Conservation (phyloP, 257 asterid genomes). For the Plantago major region DNA sequence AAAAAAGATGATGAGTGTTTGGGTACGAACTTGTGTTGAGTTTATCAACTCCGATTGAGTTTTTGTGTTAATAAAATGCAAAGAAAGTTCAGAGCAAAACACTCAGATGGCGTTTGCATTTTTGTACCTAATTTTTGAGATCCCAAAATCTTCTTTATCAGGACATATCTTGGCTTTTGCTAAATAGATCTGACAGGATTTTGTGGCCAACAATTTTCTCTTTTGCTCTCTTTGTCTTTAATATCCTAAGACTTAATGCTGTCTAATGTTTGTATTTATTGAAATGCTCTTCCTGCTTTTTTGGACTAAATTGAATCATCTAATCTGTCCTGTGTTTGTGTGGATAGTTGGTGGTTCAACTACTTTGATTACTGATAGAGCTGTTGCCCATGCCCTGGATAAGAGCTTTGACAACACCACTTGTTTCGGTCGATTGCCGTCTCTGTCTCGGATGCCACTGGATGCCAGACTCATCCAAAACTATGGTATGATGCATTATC, state of each 20-base stretch:
- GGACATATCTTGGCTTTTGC: neutral
- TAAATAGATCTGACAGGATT: constrained; percentile 18
- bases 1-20: no score
- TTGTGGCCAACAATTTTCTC: constrained; percentile 1
- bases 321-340: neutral
- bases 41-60: no score
- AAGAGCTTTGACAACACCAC: constrained; percentile 6
- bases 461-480: constrained; percentile 20
- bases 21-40: no score
- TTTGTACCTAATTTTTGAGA: neutral
- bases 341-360: constrained; percentile 29
- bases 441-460: constrained; percentile 22
- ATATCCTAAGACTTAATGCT: neutral
- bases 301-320: neutral
- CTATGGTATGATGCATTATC: constrained; percentile 28
- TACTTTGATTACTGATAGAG: constrained; percentile 25
- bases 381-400: constrained; percentile 14
- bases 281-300: no score
- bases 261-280: neutral
- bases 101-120: neutral
- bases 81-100: neutral
- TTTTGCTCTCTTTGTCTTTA: neutral
- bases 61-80: no score
- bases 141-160: no score
- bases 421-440: constrained; percentile 17